Conservation (phyloP, 768 basidiomycete species). For the Leccinum truebloodii region DNA sequence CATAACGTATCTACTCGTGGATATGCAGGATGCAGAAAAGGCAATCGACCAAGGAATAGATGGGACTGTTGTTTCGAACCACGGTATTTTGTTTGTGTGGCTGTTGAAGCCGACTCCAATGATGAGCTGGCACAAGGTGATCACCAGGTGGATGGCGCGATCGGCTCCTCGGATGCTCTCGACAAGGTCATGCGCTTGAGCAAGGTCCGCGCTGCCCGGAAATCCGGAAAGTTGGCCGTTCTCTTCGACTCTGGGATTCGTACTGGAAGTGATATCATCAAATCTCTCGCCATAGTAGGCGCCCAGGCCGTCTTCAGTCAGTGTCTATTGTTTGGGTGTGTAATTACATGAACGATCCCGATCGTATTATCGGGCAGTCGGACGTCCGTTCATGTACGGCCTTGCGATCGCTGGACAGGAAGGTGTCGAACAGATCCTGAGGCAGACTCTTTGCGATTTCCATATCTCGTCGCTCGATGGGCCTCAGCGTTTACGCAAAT, state of each 20-base stretch:
- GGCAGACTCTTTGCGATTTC: slow-evolving; percentile 65
- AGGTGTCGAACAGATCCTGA: slow-evolving; percentile 75
- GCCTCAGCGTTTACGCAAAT: slow-evolving; percentile 57
- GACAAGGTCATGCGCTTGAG: slow-evolving; percentile 66
- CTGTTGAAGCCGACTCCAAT: neutral
- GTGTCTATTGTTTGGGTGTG: slow-evolving; percentile 28
- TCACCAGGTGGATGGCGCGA: slow-evolving; percentile 77
- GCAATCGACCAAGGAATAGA: slow-evolving; percentile 45
- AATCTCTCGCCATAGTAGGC: slow-evolving; percentile 69
- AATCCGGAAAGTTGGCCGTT: slow-evolving; percentile 61
- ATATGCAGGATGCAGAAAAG: slow-evolving; percentile 47
- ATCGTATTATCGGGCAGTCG: slow-evolving; percentile 45
- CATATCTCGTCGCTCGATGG: slow-evolving; percentile 52
- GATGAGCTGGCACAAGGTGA: slow-evolving; percentile 47
- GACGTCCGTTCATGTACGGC: slow-evolving; percentile 75
- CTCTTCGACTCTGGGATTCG: slow-evolving; percentile 76
- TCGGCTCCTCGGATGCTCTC: slow-evolving; percentile 75
- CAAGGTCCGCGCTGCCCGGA: slow-evolving; percentile 58
- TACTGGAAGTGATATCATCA: slow-evolving; percentile 79
- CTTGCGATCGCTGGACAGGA: slow-evolving; percentile 67
- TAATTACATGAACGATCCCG: neutral
- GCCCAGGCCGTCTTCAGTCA: slow-evolving; percentile 77
- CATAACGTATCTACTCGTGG: neutral
- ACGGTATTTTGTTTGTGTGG: slow-evolving; percentile 21
- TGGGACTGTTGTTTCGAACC: slow-evolving; percentile 50